phyloP scores from a whole-genome alignment of 768 basidiomycete species.

The Pisolithus marmoratus region DNA sequence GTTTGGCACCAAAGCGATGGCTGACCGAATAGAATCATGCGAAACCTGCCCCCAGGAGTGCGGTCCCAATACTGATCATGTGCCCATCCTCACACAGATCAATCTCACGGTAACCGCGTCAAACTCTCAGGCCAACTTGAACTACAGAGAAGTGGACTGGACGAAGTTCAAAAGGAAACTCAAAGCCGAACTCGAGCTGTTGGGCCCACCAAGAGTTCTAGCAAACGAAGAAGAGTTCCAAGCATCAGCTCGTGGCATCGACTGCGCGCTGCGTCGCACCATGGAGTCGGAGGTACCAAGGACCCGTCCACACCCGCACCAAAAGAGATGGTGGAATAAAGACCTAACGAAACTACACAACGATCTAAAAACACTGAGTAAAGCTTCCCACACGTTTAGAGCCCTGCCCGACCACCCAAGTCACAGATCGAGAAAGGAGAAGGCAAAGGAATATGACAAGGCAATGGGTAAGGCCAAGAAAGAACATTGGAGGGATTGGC shows the following conservation, averaged over 20 bases:
- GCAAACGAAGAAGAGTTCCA: conserved; percentile 10
- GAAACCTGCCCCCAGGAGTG: conserved; percentile 6
- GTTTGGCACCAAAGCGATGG: conserved; percentile 15
- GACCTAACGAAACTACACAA: conserved; percentile 20
- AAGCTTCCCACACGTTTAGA: conserved; percentile 3
- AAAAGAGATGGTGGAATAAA: conserved; percentile 30
- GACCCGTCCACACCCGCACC: conserved; percentile 12
- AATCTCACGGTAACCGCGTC: conserved; percentile 6
- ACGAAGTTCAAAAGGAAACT: conserved; percentile 9
- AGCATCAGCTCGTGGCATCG: not conserved
- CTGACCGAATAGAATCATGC: conserved; percentile 18
- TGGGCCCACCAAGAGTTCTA: not conserved
- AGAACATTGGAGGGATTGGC: conserved; percentile 18
- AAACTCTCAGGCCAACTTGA: not conserved
- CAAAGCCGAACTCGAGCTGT: not conserved
- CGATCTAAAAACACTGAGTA: conserved; percentile 10
- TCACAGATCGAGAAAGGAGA: conserved; percentile 10
- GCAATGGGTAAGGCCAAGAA: conserved; percentile 16
- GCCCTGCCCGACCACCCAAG: conserved; percentile 15
- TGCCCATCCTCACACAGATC: conserved; percentile 24
- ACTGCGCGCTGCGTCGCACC: conserved; percentile 8
- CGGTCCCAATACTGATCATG: conserved; percentile 27
- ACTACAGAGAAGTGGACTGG: conserved; percentile 23
- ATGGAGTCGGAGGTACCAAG: conserved; percentile 16
- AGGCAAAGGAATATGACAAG: conserved; percentile 11